Evolutionary conservation across 768 basidiomycete species (phyloP).

Genomic region (Panaeolus papilionaceus): DNA sequence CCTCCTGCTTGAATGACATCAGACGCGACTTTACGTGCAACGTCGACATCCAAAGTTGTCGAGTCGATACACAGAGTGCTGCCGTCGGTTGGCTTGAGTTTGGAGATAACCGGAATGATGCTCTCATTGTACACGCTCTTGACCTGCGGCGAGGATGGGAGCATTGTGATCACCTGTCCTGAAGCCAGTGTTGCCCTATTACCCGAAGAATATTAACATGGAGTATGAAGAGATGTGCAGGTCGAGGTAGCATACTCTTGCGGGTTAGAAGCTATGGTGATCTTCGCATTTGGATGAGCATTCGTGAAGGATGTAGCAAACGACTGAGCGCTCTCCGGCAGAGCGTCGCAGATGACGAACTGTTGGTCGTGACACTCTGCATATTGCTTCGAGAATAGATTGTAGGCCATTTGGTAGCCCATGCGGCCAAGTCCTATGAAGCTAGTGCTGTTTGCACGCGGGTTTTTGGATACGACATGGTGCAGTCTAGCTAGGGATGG

Average conservation of each 20-base stretch:
- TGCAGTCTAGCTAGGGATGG: constrained; percentile 49
- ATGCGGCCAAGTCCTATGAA: constrained; percentile 91
- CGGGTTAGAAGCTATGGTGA: constrained; percentile 67
- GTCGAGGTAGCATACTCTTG: constrained; percentile 64
- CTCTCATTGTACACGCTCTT: constrained; percentile 74
- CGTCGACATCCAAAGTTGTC: constrained; percentile 85
- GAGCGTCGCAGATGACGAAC: constrained; percentile 83
- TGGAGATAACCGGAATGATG: constrained; percentile 67
- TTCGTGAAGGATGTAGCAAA: constrained; percentile 63
- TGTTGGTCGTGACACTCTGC: constrained; percentile 55
- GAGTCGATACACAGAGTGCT: constrained; percentile 83
- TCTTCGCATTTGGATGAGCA: constrained; percentile 62
- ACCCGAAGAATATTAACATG: constrained; percentile 4
- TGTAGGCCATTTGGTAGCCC: constrained; percentile 87
- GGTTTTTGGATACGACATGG: constrained; percentile 41
- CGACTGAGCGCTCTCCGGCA: constrained; percentile 58
- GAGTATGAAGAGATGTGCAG: not conserved
- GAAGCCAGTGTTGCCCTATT: constrained; percentile 68
- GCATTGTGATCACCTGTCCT: constrained; percentile 82
- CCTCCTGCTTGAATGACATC: constrained; percentile 62
- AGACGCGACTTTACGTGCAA: constrained; percentile 69
- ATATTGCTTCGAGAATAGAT: constrained; percentile 80
- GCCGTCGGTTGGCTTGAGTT: constrained; percentile 44
- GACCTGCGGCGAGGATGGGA: constrained; percentile 92
- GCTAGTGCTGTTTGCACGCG: constrained; percentile 60